A percentile compares a stretch with the other conserved stretches of the same genome.
phyloP scores from a whole-genome alignment of 257 asterid species.

The Lantana camara region DNA sequence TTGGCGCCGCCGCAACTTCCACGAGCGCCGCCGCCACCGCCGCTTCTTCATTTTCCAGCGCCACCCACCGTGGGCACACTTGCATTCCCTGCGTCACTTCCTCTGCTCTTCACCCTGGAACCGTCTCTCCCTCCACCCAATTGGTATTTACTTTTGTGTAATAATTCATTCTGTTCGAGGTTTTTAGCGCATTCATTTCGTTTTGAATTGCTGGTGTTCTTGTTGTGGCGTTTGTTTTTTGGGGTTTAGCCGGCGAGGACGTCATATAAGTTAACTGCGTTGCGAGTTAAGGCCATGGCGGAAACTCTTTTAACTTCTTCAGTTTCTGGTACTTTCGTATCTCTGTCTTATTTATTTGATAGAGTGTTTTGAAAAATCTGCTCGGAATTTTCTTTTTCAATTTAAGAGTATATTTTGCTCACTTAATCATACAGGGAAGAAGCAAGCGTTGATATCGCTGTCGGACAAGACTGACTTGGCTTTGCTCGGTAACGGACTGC shows the following conservation, averaged over 20 bases:
- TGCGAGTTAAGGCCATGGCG: constrained; percentile 73
- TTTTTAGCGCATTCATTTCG: neutral
- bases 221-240: neutral
- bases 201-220: neutral
- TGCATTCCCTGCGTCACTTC: constrained; percentile 16
- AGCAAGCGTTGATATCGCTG: constrained; percentile 78
- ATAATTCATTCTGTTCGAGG: constrained; percentile 1
- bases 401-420: neutral
- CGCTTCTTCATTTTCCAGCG: constrained; percentile 29
- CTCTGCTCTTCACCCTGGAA: constrained; percentile 27
- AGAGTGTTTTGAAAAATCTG: neutral
- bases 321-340: constrained; percentile 41
- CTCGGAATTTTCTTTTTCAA: neutral
- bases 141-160: constrained; percentile 28
- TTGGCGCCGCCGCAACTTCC: constrained; percentile 36
- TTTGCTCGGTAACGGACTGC: constrained; percentile 79
- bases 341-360: neutral
- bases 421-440: constrained; percentile 52
- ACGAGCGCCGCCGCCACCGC: constrained; percentile 33
- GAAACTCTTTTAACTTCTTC: constrained; percentile 50
- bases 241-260: constrained; percentile 32
- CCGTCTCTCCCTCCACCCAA: constrained; percentile 27
- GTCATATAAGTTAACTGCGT: constrained; percentile 34
- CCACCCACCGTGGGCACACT: constrained; percentile 22
- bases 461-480: constrained; percentile 86